Conservation (phyloP, 179 eudicot species). For the Beta corolliflora region DNA sequence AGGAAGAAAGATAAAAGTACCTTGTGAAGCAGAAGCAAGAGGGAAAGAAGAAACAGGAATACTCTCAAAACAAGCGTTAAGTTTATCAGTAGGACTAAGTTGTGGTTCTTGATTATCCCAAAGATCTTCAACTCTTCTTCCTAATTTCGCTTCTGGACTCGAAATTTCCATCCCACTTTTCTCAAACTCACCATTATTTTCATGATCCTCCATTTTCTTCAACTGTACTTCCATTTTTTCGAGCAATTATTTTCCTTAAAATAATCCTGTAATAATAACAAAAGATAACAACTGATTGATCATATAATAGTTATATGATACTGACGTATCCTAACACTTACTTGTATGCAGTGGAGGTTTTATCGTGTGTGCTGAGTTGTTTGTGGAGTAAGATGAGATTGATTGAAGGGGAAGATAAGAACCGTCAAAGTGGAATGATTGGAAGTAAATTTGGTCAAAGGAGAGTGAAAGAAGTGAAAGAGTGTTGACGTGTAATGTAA, state of each 20-base stretch:
- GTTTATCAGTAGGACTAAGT: constrained; percentile 83
- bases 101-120: constrained; percentile 80
- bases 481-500: not conserved
- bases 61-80: constrained; percentile 87
- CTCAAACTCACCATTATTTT: not conserved
- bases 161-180: constrained; percentile 15
- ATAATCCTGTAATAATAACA: too few species aligned
- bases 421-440: too few species aligned
- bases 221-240: constrained; percentile 35
- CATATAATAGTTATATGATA: not conserved
- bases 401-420: not conserved
- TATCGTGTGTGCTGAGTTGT: not conserved
- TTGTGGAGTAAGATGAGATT: not conserved
- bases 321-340: not conserved
- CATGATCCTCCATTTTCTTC: not conserved
- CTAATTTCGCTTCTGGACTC: constrained; percentile 82
- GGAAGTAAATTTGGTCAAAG: not conserved
- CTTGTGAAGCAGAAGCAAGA: constrained; percentile 59
- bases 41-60: constrained; percentile 87
- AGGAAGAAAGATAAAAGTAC: constrained; percentile 22
- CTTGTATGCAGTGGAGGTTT: not conserved
- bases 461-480: not conserved
- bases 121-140: constrained; percentile 79
- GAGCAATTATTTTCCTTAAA: too few species aligned
- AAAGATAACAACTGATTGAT: too few species aligned